These are phyloP conservation scores for Aspergillus versicolor DNA, from an alignment of 2,329 filamentous ascomycete genomes.

Conservation along the genomic window DNA sequence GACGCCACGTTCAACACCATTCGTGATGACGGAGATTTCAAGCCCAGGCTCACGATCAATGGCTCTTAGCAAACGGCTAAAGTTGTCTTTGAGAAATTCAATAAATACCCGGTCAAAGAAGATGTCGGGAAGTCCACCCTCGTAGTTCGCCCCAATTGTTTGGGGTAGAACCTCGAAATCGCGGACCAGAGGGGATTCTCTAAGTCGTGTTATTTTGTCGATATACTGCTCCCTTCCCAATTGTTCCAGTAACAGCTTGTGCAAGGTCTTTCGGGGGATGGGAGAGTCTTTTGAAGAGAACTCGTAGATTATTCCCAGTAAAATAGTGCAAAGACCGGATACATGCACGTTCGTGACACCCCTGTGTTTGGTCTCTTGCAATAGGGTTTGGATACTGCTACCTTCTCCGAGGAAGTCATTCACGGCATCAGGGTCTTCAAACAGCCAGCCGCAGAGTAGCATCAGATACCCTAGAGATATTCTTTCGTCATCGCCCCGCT, in stretches of 20 bases:
- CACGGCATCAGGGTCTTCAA: conserved; percentile 85
- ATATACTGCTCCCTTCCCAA: conserved; percentile 86
- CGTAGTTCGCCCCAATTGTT: conserved; percentile 55
- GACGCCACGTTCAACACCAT: conserved; percentile 82
- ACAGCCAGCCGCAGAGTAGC: conserved; percentile 85
- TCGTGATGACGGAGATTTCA: conserved; percentile 77
- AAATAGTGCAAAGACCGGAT: conserved; percentile 77
- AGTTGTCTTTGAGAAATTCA: conserved; percentile 95
- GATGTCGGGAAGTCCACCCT: conserved; percentile 68
- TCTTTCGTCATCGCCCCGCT: conserved; percentile 73
- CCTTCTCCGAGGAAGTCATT: conserved; percentile 92
- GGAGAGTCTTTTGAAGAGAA: conserved; percentile 98
- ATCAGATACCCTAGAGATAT: conserved; percentile 84
- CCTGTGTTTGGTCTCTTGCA: conserved; percentile 69
- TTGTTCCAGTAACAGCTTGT: conserved; percentile 72
- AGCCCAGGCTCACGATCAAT: conserved; percentile 89
- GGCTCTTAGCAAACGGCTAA: conserved; percentile 76
- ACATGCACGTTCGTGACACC: conserved; percentile 64
- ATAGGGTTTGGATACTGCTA: conserved; percentile 83
- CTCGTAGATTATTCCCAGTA: conserved; percentile 89
- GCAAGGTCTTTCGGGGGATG: conserved; percentile 75
- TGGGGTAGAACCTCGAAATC: conserved; percentile 87
- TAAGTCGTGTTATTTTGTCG: conserved; percentile 73
- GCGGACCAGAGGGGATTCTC: conserved; percentile 74
- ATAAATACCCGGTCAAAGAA: conserved; percentile 85